Conservation (phyloP, 2,329 filamentous ascomycete species). For the Exophiala phaeomuriformis region DNA sequence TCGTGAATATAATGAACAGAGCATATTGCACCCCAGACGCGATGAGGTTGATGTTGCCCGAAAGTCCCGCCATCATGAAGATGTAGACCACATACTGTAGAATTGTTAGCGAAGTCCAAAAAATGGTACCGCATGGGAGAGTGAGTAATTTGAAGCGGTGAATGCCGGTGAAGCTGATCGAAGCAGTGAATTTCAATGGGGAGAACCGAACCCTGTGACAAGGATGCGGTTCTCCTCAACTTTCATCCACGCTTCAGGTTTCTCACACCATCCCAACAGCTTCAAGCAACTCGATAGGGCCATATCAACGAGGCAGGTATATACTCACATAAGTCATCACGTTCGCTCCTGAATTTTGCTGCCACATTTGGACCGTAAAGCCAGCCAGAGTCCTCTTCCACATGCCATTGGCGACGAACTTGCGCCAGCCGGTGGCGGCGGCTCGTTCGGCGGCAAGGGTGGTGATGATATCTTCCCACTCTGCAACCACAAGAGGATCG, state of each 20-base stretch:
- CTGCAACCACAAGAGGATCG: conserved; percentile 43
- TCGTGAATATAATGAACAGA: conserved; percentile 31
- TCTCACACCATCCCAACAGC: no score
- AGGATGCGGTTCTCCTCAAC: no score
- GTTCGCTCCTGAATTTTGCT: conserved; percentile 42
- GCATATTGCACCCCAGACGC: conserved; percentile 31
- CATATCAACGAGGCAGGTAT: no score
- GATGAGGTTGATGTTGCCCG: conserved; percentile 33
- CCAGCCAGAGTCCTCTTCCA: conserved; percentile 52
- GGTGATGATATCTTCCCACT: conserved; percentile 43
- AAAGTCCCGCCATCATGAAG: conserved; percentile 36
- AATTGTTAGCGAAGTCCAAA: background rate
- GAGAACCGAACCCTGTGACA: no score
- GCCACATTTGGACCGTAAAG: conserved; percentile 52
- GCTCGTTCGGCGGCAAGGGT: conserved; percentile 37
- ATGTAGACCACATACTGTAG: conserved; percentile 1
- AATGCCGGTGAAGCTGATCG: no score
- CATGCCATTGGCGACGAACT: conserved; percentile 49
- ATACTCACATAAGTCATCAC: conserved; percentile 30
- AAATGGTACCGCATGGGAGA: no score
- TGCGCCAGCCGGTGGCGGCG: conserved; percentile 36
- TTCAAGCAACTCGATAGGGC: no score
- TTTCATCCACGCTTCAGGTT: no score
- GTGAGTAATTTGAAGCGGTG: no score
- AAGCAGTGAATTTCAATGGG: no score